Evolutionary conservation across 495 filamentous ascomycete species (phyloP).

Genomic region (Penicilliopsis zonata): DNA sequence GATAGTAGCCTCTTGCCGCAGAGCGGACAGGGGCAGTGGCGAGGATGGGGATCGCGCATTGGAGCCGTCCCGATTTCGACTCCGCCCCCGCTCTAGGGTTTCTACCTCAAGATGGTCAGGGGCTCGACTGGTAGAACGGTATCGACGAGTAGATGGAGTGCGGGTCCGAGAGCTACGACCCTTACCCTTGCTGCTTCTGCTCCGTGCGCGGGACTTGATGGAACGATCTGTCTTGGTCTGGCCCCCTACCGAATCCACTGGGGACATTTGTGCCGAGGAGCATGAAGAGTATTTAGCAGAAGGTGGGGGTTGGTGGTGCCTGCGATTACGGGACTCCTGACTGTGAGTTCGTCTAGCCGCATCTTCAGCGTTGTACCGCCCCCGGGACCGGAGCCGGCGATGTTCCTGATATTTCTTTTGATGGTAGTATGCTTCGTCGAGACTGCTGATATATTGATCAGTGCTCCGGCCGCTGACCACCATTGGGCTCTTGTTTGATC

Average conservation of each 20-base stretch:
- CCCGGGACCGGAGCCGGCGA: slow-evolving; percentile 46
- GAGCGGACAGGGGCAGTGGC: slow-evolving; percentile 55
- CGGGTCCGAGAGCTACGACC: slow-evolving; percentile 20
- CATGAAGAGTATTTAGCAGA: slow-evolving; percentile 83
- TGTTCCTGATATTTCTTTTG: slow-evolving; percentile 39
- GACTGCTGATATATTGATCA: slow-evolving; percentile 78
- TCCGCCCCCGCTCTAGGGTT: slow-evolving; percentile 35
- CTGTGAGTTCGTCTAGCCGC: too few species aligned
- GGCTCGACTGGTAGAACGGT: slow-evolving; percentile 30
- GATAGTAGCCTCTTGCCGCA: slow-evolving; percentile 22
- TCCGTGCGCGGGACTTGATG: slow-evolving; percentile 22
- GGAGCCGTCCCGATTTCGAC: slow-evolving; percentile 43
- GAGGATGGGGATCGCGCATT: slow-evolving; percentile 66
- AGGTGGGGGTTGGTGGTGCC: slow-evolving; percentile 44
- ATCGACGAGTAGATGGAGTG: slow-evolving; percentile 14
- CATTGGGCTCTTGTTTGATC: slow-evolving; percentile 38
- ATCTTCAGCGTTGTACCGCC: slow-evolving; percentile 37
- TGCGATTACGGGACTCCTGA: slow-evolving; percentile 32
- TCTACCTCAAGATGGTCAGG: slow-evolving; percentile 37
- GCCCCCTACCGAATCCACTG: slow-evolving; percentile 62
- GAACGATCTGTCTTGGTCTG: slow-evolving; percentile 31
- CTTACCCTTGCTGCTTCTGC: slow-evolving; percentile 26
- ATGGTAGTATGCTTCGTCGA: slow-evolving; percentile 63
- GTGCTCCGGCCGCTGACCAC: slow-evolving; percentile 54
- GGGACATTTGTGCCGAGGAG: slow-evolving; percentile 85